Conservation (phyloP, 495 filamentous ascomycete genomes). For the Hyaloscypha finlandica region DNA sequence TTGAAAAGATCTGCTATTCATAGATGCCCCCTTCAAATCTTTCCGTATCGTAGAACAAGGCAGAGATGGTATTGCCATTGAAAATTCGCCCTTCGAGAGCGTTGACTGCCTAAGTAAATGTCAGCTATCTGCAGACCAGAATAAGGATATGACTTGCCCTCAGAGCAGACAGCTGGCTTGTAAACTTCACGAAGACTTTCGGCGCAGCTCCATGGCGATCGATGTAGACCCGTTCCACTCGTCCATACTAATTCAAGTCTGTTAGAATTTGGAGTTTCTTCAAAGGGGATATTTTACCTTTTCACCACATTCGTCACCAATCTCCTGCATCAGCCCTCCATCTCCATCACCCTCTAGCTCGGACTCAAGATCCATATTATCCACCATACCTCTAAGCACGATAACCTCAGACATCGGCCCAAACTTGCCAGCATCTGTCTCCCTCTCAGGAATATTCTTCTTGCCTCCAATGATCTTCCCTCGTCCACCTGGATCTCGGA, state of each 20-base stretch:
- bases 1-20: conserved; percentile 29
- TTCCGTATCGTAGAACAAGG: conserved; percentile 76
- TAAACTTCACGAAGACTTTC: conserved; percentile 91
- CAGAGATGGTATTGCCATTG: conserved; percentile 78
- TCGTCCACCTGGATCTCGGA: conserved; percentile 63
- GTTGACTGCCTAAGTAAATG: conserved; percentile 65
- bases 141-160: conserved; percentile 39
- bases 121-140: conserved; percentile 3
- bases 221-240: conserved; percentile 81
- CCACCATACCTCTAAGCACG: conserved; percentile 76
- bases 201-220: conserved; percentile 53
- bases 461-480: conserved; percentile 81
- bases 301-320: conserved; percentile 86
- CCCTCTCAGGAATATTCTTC: conserved; percentile 47
- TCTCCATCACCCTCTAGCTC: conserved; percentile 61
- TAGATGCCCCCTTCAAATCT: conserved; percentile 78
- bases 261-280: conserved; percentile 10
- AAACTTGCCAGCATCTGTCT: conserved; percentile 58
- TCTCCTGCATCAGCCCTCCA: conserved; percentile 83
- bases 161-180: conserved; percentile 73
- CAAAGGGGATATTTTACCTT: conserved; percentile 51
- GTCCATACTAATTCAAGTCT: conserved; percentile 63
- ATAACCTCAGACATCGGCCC: conserved; percentile 80
- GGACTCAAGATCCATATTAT: conserved; percentile 68
- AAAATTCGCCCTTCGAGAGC: conserved; percentile 82